A percentile compares a stretch with the other conserved stretches of the same genome.
Conservation (phyloP, 352 stramenopile species). For the Salisapilia sapeloensis region DNA sequence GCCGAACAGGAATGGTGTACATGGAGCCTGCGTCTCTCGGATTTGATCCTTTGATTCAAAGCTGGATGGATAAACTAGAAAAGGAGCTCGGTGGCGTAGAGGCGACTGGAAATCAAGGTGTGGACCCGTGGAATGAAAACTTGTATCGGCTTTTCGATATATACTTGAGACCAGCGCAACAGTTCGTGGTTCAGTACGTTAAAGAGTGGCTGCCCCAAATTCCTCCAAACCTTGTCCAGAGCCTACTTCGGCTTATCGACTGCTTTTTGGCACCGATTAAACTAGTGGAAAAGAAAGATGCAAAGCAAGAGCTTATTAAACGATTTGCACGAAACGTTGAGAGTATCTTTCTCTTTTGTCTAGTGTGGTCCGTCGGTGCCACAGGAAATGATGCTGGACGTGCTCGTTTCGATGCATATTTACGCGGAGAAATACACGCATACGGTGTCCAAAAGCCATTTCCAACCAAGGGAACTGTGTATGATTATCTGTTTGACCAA, state of each 20-base stretch:
- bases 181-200: constrained; percentile 76
- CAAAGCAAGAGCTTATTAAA: constrained; percentile 39
- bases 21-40: constrained; percentile 89
- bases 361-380: constrained; percentile 85
- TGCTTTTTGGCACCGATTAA: constrained; percentile 80
- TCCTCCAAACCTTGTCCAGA: constrained; percentile 82
- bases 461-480: constrained; percentile 52
- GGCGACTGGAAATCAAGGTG: constrained; percentile 14
- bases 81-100: constrained; percentile 28
- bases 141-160: constrained; percentile 76
- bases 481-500: constrained; percentile 86
- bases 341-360: constrained; percentile 83
- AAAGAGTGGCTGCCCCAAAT: constrained; percentile 86
- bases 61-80: constrained; percentile 70
- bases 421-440: constrained; percentile 65
- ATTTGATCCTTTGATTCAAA: constrained; percentile 79
- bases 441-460: constrained; percentile 37
- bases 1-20: constrained; percentile 91
- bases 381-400: constrained; percentile 80
- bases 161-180: constrained; percentile 64
- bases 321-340: constrained; percentile 70
- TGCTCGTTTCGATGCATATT: constrained; percentile 69
- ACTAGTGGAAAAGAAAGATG: constrained; percentile 74
- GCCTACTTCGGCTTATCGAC: constrained; percentile 83
- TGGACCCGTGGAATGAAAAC: constrained; percentile 26